Conservation (phyloP, 768 basidiomycete genomes). For the Hirschioporus abietinus region DNA sequence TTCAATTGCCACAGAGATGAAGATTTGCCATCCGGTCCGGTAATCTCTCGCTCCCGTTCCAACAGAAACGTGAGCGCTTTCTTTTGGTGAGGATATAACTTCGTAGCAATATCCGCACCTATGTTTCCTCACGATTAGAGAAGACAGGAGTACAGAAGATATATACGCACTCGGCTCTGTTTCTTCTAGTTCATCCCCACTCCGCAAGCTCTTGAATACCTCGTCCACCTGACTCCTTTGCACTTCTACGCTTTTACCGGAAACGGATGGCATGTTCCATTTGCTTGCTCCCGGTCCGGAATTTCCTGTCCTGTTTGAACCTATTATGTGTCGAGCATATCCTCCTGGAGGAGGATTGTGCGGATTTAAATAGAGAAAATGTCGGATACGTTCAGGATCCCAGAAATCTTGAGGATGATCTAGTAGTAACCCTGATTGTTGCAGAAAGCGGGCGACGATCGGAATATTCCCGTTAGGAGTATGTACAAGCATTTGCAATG, state of each 20-base stretch:
- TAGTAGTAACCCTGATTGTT: slow-evolving; percentile 61
- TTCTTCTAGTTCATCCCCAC: slow-evolving; percentile 81
- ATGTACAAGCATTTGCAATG: slow-evolving; percentile 82
- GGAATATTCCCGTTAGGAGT: slow-evolving; percentile 91
- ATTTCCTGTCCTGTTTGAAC: slow-evolving; percentile 38
- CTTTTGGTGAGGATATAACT: slow-evolving; percentile 95
- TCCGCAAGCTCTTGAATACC: slow-evolving; percentile 82
- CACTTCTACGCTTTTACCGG: slow-evolving; percentile 80
- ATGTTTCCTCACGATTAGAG: slow-evolving; percentile 12
- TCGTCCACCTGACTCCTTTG: slow-evolving; percentile 93
- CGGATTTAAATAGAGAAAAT: slow-evolving; percentile 79
- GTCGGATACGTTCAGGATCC: slow-evolving; percentile 48
- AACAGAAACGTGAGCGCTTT: slow-evolving; percentile 94
- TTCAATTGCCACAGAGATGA: slow-evolving; percentile 70
- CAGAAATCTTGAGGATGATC: slow-evolving; percentile 74
- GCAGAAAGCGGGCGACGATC: slow-evolving; percentile 74
- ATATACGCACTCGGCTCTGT: slow-evolving; percentile 74
- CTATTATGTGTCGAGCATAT: slow-evolving; percentile 37
- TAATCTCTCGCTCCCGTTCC: slow-evolving; percentile 70
- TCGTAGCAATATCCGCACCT: slow-evolving; percentile 75
- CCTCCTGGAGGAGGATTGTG: slow-evolving; percentile 79
- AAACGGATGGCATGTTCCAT: slow-evolving; percentile 52
- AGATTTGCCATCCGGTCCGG: slow-evolving; percentile 50
- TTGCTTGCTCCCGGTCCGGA: slow-evolving; percentile 36
- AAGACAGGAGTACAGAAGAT: slow-evolving; percentile 11